A percentile compares a stretch with the other conserved stretches of the same genome.
phyloP scores from a whole-genome alignment of 345 rosid species.

The Conringia planisiliqua region DNA sequence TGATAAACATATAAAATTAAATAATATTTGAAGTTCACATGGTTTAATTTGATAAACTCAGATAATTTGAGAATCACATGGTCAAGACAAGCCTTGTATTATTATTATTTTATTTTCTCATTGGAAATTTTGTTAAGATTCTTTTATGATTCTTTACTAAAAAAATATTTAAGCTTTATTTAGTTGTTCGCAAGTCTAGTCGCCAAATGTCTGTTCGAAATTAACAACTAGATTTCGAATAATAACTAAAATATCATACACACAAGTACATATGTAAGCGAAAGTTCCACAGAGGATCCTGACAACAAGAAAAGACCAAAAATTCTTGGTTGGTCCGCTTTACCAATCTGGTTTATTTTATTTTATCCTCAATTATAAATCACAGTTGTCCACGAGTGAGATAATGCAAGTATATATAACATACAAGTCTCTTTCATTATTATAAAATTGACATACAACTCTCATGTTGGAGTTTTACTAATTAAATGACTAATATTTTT shows the following conservation, averaged over 20 bases:
- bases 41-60: not conserved
- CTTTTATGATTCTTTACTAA: not conserved
- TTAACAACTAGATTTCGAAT: not conserved
- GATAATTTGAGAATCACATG: not conserved
- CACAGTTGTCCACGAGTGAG: conserved; percentile 29
- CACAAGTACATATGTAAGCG: conserved; percentile 22
- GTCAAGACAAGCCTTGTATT: not conserved
- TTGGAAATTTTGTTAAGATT: not conserved
- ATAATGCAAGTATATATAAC: conserved; percentile 4
- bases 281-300: conserved; percentile 26
- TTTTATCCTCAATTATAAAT: conserved; percentile 8
- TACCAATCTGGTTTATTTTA: conserved; percentile 9
- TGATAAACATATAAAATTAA: not conserved
- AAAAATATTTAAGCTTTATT: not conserved
- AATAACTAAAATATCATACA: not conserved
- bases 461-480: not conserved
- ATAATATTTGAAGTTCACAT: not conserved
- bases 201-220: not conserved
- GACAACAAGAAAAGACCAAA: conserved; percentile 35
- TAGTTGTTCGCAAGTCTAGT: not conserved
- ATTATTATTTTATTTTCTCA: not conserved
- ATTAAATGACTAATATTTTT: not conserved
- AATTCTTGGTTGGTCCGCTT: conserved; percentile 30
- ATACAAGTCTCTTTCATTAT: conserved; percentile 1
- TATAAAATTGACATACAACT: not conserved